Base-by-base conservation (phyloP, 192 early-diverging fungal species). In the Podila minutissima region DNA sequence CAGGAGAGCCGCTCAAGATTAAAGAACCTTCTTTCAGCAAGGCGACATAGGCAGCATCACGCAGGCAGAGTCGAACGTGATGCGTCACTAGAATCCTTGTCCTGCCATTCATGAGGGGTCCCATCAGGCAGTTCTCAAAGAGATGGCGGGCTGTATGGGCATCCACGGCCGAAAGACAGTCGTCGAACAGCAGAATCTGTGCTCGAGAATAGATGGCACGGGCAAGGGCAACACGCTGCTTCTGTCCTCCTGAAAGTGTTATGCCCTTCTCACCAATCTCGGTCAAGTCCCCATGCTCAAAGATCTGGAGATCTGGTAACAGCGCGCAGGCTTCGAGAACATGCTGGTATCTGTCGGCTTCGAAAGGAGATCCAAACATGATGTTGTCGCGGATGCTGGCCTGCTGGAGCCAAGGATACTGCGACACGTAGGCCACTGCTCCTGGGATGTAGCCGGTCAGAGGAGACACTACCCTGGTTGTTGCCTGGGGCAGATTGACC, bases 31-130 rank as follows among this genome's bases (percentile, higher is more conserved):
- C 89, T 46, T 72, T 92, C 86, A 81, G 87, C 86, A 84, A 83
- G 0, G 85, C 88, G 2, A 95, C 75, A 64, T 88, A 87, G 15
- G 71, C 72, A 41, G 89, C 89, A 38, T 79, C 82, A 12, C 86
- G 72, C 33, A 93, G 68, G 60, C 92, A 92, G 26, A 89, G 73
- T 17, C 88, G 64, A 20, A 93, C 88, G 62, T 95, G 90, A 73
- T 98, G 95, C 0, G 96, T 95, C 20, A 97, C 95, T n/a, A 98
- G 83, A 35, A 99, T 86, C 7, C 93, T 70, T 3, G 98, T 99
- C 12, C 95, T 87, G 31, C 91, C 89, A 10, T 72, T 75, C 88
- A 99, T 83, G 26, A 96, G 74, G 22, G 91, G 91, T 5, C 89
- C 88, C 32, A 91, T 86, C 32, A 98, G 76, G 64, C 94, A 96